phyloP scores from a whole-genome alignment of 352 stramenopile genomes.

The Phytopythium kandeliae region DNA sequence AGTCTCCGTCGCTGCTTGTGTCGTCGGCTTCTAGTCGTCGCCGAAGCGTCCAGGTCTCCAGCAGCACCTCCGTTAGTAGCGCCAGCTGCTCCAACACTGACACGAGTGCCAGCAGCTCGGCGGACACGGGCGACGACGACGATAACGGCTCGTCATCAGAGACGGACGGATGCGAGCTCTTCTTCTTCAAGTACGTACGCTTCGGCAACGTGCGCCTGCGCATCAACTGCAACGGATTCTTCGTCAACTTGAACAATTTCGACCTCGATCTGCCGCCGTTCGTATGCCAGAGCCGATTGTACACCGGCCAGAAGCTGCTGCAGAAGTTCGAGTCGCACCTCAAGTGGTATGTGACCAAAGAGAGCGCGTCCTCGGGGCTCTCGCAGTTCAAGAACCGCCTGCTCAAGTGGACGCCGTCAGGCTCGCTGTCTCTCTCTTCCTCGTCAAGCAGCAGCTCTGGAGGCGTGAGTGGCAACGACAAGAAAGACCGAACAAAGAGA shows the following conservation, averaged over 20 bases:
- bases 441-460: neutral
- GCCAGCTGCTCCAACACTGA: neutral
- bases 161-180: conserved; percentile 53
- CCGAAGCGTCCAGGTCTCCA: conserved; percentile 1
- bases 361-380: conserved; percentile 73
- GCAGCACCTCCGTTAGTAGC: neutral
- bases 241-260: conserved; percentile 80
- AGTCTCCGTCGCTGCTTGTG: neutral
- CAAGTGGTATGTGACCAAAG: conserved; percentile 79
- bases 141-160: conserved; percentile 43
- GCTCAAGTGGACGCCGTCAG: conserved; percentile 66
- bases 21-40: neutral
- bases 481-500: conserved; percentile 59
- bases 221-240: conserved; percentile 85
- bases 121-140: conserved; percentile 12
- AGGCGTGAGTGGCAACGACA: conserved; percentile 17
- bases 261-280: conserved; percentile 74
- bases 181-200: conserved; percentile 85
- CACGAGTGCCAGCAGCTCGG: neutral
- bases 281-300: conserved; percentile 78
- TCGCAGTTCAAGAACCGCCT: conserved; percentile 87
- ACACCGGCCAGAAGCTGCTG: conserved; percentile 73
- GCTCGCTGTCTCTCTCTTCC: conserved; percentile 10
- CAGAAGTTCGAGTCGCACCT: conserved; percentile 82
- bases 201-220: conserved; percentile 72